A percentile compares a stretch with the other conserved stretches of the same genome.
Conservation (phyloP, 2,329 filamentous ascomycete genomes). For the Xylaria digitata region DNA sequence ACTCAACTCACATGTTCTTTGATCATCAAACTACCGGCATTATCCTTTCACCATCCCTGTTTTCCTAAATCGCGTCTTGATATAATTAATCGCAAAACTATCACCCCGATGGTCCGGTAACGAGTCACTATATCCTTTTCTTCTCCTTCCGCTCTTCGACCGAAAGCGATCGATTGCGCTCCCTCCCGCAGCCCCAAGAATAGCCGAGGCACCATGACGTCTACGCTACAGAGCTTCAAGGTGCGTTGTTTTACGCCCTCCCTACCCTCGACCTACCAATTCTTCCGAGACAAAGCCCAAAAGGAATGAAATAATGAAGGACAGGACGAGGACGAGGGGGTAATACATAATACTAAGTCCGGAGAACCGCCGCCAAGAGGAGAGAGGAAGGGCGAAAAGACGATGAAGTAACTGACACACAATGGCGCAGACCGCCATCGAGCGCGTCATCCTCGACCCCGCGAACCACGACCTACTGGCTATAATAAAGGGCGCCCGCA, state of each 20-base stretch:
- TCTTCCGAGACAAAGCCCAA: background rate
- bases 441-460: constrained; percentile 83
- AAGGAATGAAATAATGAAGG: background rate
- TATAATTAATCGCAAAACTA: background rate
- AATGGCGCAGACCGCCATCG: constrained; percentile 69
- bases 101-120: constrained; percentile 26
- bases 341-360: background rate
- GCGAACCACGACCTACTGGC: constrained; percentile 86
- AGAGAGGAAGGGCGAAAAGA: background rate
- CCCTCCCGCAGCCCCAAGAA: constrained; percentile 24
- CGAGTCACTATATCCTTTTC: background rate
- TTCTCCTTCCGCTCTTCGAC: constrained; percentile 13
- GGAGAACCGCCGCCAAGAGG: background rate
- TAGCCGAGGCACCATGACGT: constrained; percentile 48
- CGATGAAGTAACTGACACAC: constrained; percentile 8
- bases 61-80: background rate
- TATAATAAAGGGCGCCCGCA: constrained; percentile 91
- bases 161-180: constrained; percentile 20
- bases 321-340: background rate
- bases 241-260: constrained; percentile 34
- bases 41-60: background rate
- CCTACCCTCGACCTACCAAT: background rate
- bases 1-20: constrained; percentile 24
- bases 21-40: constrained; percentile 4
- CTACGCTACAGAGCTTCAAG: constrained; percentile 42